Evolutionary conservation across 768 basidiomycete species (phyloP), one percentile per base, ranked within the genome.

Genomic region (Podaxis mareebaensis): DNA sequence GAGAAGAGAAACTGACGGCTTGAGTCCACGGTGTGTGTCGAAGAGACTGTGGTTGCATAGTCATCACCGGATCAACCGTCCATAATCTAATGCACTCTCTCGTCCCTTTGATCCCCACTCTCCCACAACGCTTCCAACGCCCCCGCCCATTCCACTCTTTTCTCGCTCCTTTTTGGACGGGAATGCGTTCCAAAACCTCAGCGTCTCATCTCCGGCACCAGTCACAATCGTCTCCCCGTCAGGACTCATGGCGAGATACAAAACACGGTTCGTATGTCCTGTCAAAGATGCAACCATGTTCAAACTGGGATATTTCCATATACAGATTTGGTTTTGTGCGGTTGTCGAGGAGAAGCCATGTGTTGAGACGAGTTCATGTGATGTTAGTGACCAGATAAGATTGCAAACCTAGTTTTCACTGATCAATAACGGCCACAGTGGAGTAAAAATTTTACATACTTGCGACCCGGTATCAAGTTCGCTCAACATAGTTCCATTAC

Each of bases 141-240:
- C 39, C 15, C 39, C 38, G 3, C 52, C 38, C 48, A 44, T 39
- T 15, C 58, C 58, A 52, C 33, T 40, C 39, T 42, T 61, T 17
- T 72, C 71, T 57, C 73, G 76, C 68, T 88, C 89, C 67, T 79
- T 84, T 75, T 86, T 88, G 8, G 40, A 53, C n/a, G 92, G 92
- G 71, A 99, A 98, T 0, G 95, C 95, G 73, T 95, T 96, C 96
- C 96, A 99, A 76, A 99, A 99, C 66, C 95, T 77, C 58, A 99
- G 77, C 3, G 96, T 99, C 78, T 99, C 96, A 74, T 99, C 96
- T 0, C 96, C 96, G 0, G 96, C 96, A 15, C 96, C 96, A 0
- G 96, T 99, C 28, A 98, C 97, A 66, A 99, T 98, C 0, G 96
- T 99, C 77, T 96, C 94, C 17, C 96, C 95, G 68, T 97, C 96